Evolutionary conservation across 768 basidiomycete genomes (phyloP), one percentile per base, ranked within the genome.

Genomic region (Boletellus ananiceps): DNA sequence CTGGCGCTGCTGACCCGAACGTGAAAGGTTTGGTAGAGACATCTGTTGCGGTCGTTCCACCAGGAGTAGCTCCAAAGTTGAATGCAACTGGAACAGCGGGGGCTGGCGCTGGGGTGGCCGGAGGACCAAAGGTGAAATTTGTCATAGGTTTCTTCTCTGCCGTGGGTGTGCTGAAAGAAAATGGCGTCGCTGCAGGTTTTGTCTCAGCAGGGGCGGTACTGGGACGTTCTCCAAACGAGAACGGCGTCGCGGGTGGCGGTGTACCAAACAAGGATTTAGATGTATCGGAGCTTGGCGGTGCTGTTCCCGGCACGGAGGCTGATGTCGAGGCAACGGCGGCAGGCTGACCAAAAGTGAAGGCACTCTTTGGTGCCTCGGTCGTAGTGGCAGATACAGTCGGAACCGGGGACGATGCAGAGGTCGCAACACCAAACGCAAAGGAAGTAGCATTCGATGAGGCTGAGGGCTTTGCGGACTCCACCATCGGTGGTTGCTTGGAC

Each of bases 21-120:
- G 70, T 36, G 52, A 86, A 85, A 11, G 76, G 63, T 56, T 81
- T 81, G 46, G 62, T 73, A 6, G 78, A 70, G 8, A 70, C 70
- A 52, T 77, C 74, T n/a, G 73, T 61, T 2, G 66, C 64, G 19
- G 63, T 59, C n/a, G 64, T 65, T 46, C 60, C 63, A 21, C 60
- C 63, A 19, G 68, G 60, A 39, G 76, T 61, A 33, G 66, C 60
- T 41, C 76, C 73, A 53, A 86, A 86, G 8, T 74, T 67, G 57
- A 83, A 83, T 7, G 52, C 46, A 16, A 54, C 39, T 4, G 71
- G 43, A 14, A 70, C 51, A 13, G 70, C 44, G 42, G 72, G 50
- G 1, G 71, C 52, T 25, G 71, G 55, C 7, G 72, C 54, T 32
- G 73, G 47, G 0, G 72, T 51, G 16, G 68, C 51, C 18, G 77